phyloP scores from a whole-genome alignment of 2,329 filamentous ascomycete species.

The Fusarium decemcellulare region DNA sequence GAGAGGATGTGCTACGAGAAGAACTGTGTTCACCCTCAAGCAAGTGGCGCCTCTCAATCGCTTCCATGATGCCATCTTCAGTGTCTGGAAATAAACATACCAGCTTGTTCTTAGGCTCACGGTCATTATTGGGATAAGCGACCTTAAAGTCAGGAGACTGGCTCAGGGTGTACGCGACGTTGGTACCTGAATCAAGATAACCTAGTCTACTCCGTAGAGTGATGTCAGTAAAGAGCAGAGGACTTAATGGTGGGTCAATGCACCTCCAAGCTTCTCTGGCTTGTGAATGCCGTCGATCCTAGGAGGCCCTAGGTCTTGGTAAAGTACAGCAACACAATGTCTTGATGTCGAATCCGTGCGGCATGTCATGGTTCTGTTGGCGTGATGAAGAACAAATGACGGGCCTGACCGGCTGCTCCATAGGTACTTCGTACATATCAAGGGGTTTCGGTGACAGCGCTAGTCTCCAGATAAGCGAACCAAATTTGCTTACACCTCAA shows the following conservation, averaged over 20 bases:
- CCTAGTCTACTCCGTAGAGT: constrained; percentile 9
- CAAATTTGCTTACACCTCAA: not conserved
- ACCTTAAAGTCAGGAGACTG: constrained; percentile 28
- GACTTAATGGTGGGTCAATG: not conserved
- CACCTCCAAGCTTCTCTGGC: constrained; percentile 61
- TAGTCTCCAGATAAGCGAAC: not conserved
- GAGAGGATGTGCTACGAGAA: constrained; percentile 63
- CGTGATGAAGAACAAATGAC: not conserved
- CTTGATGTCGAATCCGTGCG: constrained; percentile 8
- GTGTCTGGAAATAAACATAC: constrained; percentile 38
- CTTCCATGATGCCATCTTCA: constrained; percentile 42
- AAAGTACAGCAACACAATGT: constrained; percentile 58
- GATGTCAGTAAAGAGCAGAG: not conserved
- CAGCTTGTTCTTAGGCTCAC: constrained; percentile 22
- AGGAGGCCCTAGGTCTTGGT: constrained; percentile 62
- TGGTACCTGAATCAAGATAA: constrained; percentile 38
- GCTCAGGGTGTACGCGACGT: constrained; percentile 39
- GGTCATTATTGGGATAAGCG: constrained; percentile 15
- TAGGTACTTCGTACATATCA: not conserved
- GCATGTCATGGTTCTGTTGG: not conserved
- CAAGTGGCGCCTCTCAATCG: constrained; percentile 59
- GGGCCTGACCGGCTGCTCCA: not conserved
- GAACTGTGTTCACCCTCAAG: constrained; percentile 66
- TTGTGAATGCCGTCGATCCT: constrained; percentile 62
- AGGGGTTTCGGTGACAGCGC: not conserved